phyloP scores from a whole-genome alignment of 2,329 filamentous ascomycete species.

The Rhynchosporium secalis region DNA sequence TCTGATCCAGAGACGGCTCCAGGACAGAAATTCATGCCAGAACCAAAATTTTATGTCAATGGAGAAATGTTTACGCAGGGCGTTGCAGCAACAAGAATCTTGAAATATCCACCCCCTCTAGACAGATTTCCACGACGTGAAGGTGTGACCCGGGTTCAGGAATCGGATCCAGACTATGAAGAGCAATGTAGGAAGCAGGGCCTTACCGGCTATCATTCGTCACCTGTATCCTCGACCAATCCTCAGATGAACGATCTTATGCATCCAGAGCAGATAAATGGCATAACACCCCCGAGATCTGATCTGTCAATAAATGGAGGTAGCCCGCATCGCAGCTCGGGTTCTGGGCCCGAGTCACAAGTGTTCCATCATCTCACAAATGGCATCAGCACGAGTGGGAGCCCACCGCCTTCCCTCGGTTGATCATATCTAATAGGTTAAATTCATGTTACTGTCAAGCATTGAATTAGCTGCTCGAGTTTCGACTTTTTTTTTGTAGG shows the following conservation, averaged over 20 bases:
- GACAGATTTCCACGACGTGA: slow-evolving; percentile 53
- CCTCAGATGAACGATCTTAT: slow-evolving; percentile 19
- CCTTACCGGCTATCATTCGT: slow-evolving; percentile 38
- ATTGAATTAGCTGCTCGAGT: not conserved
- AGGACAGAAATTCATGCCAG: slow-evolving; percentile 55
- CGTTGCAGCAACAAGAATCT: slow-evolving; percentile 48
- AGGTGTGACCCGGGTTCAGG: slow-evolving; percentile 53
- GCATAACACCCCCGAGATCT: slow-evolving; percentile 38
- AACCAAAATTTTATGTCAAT: slow-evolving; percentile 59
- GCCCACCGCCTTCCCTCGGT: slow-evolving; percentile 7
- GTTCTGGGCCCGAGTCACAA: slow-evolving; percentile 18
- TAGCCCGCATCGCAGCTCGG: slow-evolving; percentile 28
- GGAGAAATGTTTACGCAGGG: slow-evolving; percentile 55
- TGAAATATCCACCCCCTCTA: slow-evolving; percentile 52
- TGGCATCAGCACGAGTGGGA: slow-evolving; percentile 12
- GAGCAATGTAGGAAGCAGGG: slow-evolving; percentile 58
- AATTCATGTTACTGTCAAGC: not conserved
- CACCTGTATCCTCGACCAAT: slow-evolving; percentile 19
- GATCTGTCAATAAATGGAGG: slow-evolving; percentile 37
- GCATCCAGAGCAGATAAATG: slow-evolving; percentile 30
- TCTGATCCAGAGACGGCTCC: slow-evolving; percentile 55
- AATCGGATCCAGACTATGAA: slow-evolving; percentile 58
- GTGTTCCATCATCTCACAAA: slow-evolving; percentile 19
- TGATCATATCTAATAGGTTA: not conserved
- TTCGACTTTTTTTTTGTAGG: slow-evolving; percentile 1